Evolutionary conservation across 2,329 filamentous ascomycete genomes (phyloP), one percentile per base, ranked within the genome.

Genomic region (Xylariaceae sp.): DNA sequence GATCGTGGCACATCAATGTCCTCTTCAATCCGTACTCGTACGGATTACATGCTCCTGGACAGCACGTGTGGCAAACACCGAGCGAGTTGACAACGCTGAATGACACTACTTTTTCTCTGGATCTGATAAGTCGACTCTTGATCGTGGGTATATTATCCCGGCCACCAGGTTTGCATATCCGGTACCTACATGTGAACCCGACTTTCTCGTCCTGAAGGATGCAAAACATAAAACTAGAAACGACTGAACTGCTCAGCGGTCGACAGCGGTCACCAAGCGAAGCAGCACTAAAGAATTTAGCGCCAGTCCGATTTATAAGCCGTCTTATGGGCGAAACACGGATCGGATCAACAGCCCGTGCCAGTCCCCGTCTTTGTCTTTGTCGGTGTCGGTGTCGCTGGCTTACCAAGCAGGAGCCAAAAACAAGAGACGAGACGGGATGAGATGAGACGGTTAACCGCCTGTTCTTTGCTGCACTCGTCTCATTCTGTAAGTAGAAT

Each of bases 401-500:
- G 37, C 37, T 42, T 42, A 42, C 37, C 37, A 42, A 42, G 37
- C 37, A 42, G 9, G 37, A 42, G 11, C 8, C 23, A 30, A 30
- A 30, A 30, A 30, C 23, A 5, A 30, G 23, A 30, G 23, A 30
- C 23, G 23, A 30, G 23, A 30, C 23, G 23, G 23, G 23, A 30
- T 30, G 23, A 30, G 23, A 30, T 30, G 23, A 30, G 23, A 30
- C 5, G 23, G 23, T 5, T 30, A 30, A 30, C 23, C 23, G 23
- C 23, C 23, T 30, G 23, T 30, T 30, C 23, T 30, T 30, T 30
- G 23, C 5, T 52, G 58, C 56, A 58, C 55, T 55, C 56, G 17
- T 18, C 17, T 18, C 17, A 18, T 18, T 18, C 17, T 18, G 17
- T 18, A 2, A 2, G 17, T 62, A 8, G 13, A n/a, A 23, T 35